Evolutionary conservation across 441 rosid species (phyloP).

Genomic region (Arabidopsis lyrata): DNA sequence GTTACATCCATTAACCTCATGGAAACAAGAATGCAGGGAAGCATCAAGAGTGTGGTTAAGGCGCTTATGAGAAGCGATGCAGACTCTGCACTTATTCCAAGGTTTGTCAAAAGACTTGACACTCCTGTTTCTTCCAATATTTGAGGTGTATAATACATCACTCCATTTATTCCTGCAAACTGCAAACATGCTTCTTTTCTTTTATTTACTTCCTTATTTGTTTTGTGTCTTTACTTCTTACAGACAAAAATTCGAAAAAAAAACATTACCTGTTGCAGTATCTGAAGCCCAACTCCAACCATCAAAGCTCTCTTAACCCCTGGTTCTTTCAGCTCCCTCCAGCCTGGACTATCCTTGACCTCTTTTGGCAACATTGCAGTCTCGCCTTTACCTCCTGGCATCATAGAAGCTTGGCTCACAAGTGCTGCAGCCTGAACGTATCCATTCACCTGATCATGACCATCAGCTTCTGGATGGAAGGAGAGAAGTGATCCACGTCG

Average conservation of each 20-base stretch:
- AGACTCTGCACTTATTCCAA: slow-evolving; percentile 53
- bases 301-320: slow-evolving; percentile 84
- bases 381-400: slow-evolving; percentile 51
- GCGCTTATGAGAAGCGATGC: slow-evolving; percentile 61
- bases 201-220: background rate
- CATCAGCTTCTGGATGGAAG: slow-evolving; percentile 56
- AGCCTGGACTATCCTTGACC: slow-evolving; percentile 59
- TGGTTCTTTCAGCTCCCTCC: slow-evolving; percentile 78
- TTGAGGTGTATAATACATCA: slow-evolving; percentile 64
- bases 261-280: slow-evolving; percentile 78
- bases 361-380: slow-evolving; percentile 74
- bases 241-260: background rate
- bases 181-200: slow-evolving; percentile 42
- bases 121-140: slow-evolving; percentile 63
- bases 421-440: slow-evolving; percentile 77
- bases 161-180: slow-evolving; percentile 68
- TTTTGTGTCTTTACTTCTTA: background rate
- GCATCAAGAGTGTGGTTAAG: slow-evolving; percentile 58
- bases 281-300: slow-evolving; percentile 83
- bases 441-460: slow-evolving; percentile 50
- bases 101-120: slow-evolving; percentile 50
- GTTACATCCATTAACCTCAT: slow-evolving; percentile 65
- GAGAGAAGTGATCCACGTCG: slow-evolving; percentile 70
- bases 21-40: slow-evolving; percentile 57
- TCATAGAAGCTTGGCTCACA: slow-evolving; percentile 81